These are phyloP conservation scores for Ceriops zippeliana DNA, from an alignment of 345 rosid genomes.

Conservation along the genomic window DNA sequence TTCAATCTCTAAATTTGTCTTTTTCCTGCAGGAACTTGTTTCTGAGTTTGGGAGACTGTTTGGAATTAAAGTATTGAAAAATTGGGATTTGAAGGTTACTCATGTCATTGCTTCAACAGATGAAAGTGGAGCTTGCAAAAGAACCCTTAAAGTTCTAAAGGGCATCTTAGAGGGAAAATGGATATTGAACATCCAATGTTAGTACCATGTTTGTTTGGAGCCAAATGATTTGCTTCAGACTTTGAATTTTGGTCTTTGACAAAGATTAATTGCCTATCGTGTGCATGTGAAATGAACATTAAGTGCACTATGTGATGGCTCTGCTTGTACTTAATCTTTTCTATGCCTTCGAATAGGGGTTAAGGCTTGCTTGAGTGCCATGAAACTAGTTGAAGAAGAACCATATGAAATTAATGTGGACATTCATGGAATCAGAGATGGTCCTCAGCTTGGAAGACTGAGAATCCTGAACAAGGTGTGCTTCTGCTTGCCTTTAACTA, in stretches of 20 bases:
- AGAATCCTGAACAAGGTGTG: slow-evolving; percentile 62
- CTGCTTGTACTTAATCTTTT: slow-evolving; percentile 1
- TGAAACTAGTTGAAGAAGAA: slow-evolving; percentile 54
- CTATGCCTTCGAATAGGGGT: slow-evolving; percentile 50
- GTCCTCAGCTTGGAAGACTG: slow-evolving; percentile 73
- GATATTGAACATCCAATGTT: slow-evolving; percentile 72
- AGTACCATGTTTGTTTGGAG: slow-evolving; percentile 27
- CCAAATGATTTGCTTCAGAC: background rate
- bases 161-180: slow-evolving; percentile 93
- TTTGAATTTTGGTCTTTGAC: background rate
- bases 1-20: background rate
- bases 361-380: slow-evolving; percentile 53
- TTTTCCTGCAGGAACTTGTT: slow-evolving; percentile 57
- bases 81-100: slow-evolving; percentile 68
- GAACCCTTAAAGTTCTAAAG: slow-evolving; percentile 77
- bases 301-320: background rate
- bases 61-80: slow-evolving; percentile 50
- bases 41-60: slow-evolving; percentile 50
- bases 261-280: background rate
- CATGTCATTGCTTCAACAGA: slow-evolving; percentile 79
- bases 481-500: slow-evolving; percentile 8
- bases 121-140: slow-evolving; percentile 79
- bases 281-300: background rate
- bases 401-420: slow-evolving; percentile 63
- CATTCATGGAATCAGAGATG: slow-evolving; percentile 67